Evolutionary conservation across 2,329 filamentous ascomycete genomes (phyloP).

Genomic region (Xylaria sp.): DNA sequence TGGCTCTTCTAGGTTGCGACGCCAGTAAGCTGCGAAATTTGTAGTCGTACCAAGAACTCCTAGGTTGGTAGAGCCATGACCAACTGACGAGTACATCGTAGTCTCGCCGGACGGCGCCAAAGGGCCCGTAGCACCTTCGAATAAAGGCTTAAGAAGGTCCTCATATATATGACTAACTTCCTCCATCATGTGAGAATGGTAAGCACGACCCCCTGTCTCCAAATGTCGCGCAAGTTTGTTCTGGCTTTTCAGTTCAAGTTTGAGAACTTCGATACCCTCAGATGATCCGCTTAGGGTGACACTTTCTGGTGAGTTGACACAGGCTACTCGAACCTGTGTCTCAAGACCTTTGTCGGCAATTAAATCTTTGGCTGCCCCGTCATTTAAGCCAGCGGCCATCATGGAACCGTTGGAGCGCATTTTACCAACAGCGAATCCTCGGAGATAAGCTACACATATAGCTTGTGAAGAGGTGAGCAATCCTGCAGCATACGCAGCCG

Average conservation of each 20-base stretch:
- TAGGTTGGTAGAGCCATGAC: background rate
- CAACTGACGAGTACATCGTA: slow-evolving; percentile 37
- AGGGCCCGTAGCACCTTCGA: background rate
- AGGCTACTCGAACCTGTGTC: slow-evolving; percentile 26
- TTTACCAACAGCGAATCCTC: slow-evolving; percentile 32
- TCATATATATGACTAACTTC: slow-evolving; percentile 37
- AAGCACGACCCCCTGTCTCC: slow-evolving; percentile 22
- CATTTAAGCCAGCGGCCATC: slow-evolving; percentile 34
- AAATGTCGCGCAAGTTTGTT: slow-evolving; percentile 12
- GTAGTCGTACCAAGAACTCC: background rate
- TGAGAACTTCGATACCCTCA: background rate
- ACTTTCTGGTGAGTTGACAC: slow-evolving; percentile 36
- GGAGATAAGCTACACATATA: slow-evolving; percentile 38
- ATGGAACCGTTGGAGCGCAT: slow-evolving; percentile 31
- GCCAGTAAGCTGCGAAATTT: slow-evolving; percentile 30
- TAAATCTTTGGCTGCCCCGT: background rate
- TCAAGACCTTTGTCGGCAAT: slow-evolving; percentile 7
- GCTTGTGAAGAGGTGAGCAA: slow-evolving; percentile 34
- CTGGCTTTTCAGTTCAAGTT: background rate
- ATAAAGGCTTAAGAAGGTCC: slow-evolving; percentile 13
- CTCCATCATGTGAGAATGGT: slow-evolving; percentile 38
- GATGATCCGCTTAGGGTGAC: slow-evolving; percentile 34
- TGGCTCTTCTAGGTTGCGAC: slow-evolving; percentile 31
- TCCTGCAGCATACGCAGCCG: slow-evolving; percentile 55
- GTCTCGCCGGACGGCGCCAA: background rate